Evolutionary conservation across 208 protist species (phyloP).

Genomic region (Leishmania aethiopica): DNA sequence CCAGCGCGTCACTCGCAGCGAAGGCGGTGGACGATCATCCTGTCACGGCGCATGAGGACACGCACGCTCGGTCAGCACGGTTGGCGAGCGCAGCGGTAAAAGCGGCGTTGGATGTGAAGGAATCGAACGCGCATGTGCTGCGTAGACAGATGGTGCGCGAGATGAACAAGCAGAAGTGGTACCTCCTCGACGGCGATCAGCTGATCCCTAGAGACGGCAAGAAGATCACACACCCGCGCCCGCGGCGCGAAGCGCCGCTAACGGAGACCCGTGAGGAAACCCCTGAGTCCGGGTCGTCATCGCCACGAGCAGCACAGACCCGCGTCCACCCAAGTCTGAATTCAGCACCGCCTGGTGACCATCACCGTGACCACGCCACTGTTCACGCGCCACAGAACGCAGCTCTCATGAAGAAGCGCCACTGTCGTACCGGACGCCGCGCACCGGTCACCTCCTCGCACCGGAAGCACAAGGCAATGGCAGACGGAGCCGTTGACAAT

Average conservation of each 20-base stretch:
- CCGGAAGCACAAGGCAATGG: not conserved
- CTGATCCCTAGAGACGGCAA: constrained; percentile 10
- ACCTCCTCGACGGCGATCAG: constrained; percentile 27
- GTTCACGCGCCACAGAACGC: not conserved
- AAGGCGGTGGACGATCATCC: not conserved
- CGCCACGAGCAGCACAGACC: not conserved
- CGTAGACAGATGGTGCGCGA: constrained; percentile 6
- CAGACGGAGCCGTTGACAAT: not conserved
- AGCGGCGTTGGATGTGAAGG: not conserved
- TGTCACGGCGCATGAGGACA: not conserved
- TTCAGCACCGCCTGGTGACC: not conserved
- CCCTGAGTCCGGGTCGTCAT: not conserved
- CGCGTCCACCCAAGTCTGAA: not conserved
- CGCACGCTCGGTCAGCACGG: not conserved
- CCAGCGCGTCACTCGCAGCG: not conserved
- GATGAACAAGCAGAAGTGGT: constrained; percentile 6
- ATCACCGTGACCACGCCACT: not conserved
- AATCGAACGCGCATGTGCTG: not conserved
- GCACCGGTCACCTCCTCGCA: not conserved
- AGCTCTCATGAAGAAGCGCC: not conserved
- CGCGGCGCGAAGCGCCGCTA: not conserved
- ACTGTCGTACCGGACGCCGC: not conserved
- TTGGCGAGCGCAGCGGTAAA: not conserved
- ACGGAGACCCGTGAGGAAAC: not conserved
- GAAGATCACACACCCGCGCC: not conserved